Evolutionary conservation across 2,329 filamentous ascomycete genomes (phyloP), one percentile per base, ranked within the genome.

Genomic region (Claviceps arundinis): DNA sequence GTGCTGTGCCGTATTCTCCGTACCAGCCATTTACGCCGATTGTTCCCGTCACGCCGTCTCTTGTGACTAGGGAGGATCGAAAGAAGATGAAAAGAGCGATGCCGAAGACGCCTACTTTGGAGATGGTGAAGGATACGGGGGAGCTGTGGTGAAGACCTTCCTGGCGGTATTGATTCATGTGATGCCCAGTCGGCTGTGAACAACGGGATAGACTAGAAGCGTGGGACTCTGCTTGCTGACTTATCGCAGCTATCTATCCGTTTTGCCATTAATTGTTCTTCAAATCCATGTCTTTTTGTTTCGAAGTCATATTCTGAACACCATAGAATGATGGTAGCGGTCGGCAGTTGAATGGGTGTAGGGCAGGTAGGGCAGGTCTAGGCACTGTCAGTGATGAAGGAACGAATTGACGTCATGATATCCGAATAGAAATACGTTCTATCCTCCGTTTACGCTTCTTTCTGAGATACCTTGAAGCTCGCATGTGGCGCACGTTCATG

Each of bases 21-120:
- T 91, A 90, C 59, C 87, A 90, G 71, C 87, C 87, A 0, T 87
- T 83, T 63, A 85, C 83, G 6, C 85, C 86, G 1, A 73, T 87
- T 47, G 76, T 89, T 49, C 87, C 87, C 1, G 79, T 90, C 48
- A 89, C 87, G 34, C 85, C 87, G n/a, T 80, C 79, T 19, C 68
- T 91, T 47, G 81, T 87, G 16, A 87, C 81, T 24, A 80, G 75
- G 65, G 77, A 80, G 56, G 85, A 90, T 62, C 70, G 85, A 30
- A 88, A 84, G 74, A 73, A 77, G 63, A 82, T 81, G 74, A 80
- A 73, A 72, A 80, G 75, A 63, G 67, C 81, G 62, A 74, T 81
- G 58, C 79, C 78, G 53, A 80, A 81, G 70, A 82, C 78, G 49
- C 81, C 81, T 4, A 78, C 80, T 0, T 58, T 78, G 62, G 72